A percentile compares a stretch with the other conserved stretches of the same genome.
Conservation (phyloP, 2,329 filamentous ascomycete genomes). For the Furcasterigmium furcatum region DNA sequence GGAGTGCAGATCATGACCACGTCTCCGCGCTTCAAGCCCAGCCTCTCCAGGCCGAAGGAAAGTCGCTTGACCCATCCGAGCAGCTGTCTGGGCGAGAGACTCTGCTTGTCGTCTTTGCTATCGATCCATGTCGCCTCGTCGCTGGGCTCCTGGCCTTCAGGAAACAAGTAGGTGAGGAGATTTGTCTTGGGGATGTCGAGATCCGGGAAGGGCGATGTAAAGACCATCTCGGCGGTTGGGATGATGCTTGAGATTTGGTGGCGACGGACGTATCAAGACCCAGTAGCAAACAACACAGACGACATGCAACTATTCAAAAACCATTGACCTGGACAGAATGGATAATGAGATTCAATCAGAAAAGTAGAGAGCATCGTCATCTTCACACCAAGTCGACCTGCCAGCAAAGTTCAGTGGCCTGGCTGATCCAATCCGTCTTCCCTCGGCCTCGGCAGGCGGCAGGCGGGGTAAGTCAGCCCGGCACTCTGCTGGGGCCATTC, state of each 20-base stretch:
- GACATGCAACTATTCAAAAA: no score
- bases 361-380: no score
- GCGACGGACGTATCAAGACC: neutral
- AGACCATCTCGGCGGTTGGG: conserved; percentile 29
- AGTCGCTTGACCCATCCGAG: conserved; percentile 49
- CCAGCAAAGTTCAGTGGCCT: no score
- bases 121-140: conserved; percentile 52
- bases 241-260: neutral
- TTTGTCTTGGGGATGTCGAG: conserved; percentile 43
- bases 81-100: conserved; percentile 42
- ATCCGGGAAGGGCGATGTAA: conserved; percentile 36
- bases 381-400: no score
- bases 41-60: conserved; percentile 41
- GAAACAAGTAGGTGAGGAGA: conserved; percentile 33
- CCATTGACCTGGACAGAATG: no score
- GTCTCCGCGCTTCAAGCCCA: conserved; percentile 43
- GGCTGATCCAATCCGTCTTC: no score
- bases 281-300: no score
- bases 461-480: no score
- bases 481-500: no score
- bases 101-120: conserved; percentile 36
- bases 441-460: no score
- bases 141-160: conserved; percentile 23
- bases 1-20: conserved; percentile 51
- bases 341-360: no score